Evolutionary conservation across 176 grass and related monocot species (phyloP).

Genomic region (Carex kokanica): DNA sequence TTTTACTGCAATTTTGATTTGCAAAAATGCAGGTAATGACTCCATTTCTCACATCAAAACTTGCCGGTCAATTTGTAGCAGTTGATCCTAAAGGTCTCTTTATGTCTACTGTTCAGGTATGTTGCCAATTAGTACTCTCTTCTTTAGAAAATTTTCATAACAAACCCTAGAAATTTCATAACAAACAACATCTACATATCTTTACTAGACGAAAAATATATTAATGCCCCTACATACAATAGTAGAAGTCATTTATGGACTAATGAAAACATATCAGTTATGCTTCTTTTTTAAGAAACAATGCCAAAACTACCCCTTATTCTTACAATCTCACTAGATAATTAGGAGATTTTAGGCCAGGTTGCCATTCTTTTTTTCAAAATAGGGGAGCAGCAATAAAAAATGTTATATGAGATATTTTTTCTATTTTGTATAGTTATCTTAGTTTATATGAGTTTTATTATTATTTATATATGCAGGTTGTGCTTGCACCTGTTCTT

Average conservation of each 20-base stretch:
- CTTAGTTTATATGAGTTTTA: background rate
- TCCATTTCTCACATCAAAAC: slow-evolving; percentile 80
- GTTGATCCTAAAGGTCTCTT: slow-evolving; percentile 84
- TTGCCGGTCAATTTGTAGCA: slow-evolving; percentile 83
- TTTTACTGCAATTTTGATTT: background rate
- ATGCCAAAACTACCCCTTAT: background rate
- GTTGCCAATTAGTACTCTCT: background rate
- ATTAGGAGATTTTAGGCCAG: background rate
- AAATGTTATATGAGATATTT: too few relatives aligned
- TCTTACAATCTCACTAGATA: background rate
- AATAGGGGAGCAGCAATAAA: background rate
- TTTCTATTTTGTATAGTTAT: background rate
- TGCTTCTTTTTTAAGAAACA: background rate
- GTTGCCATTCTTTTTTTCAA: background rate
- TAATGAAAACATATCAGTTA: background rate
- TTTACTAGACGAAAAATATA: background rate
- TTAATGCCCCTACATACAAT: background rate
- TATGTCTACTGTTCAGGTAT: slow-evolving; percentile 80
- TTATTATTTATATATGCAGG: slow-evolving; percentile 40
- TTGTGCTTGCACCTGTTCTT: slow-evolving; percentile 84
- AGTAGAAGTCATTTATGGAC: background rate
- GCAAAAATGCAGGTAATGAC: slow-evolving; percentile 69
- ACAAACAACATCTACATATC: background rate
- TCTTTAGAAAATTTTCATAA: background rate
- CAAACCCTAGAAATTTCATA: too few relatives aligned